A percentile compares a stretch with the other conserved stretches of the same genome.
These are phyloP conservation scores for Leishmania lainsoni DNA, from an alignment of 208 protist species.

Conservation along the genomic window DNA sequence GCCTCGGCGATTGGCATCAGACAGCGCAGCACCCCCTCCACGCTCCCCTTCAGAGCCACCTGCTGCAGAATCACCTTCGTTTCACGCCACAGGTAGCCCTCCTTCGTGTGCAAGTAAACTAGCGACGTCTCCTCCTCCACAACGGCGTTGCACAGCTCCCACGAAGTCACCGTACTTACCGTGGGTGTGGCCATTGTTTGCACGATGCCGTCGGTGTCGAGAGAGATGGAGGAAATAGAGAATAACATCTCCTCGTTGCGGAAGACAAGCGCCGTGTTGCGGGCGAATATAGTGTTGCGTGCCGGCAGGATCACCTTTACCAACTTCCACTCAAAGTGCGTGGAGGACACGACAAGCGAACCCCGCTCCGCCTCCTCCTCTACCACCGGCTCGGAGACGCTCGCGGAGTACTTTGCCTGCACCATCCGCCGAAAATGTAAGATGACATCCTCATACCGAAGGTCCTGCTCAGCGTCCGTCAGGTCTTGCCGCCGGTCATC, in stretches of 20 bases:
- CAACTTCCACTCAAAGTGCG: constrained; percentile 49
- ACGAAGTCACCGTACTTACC: constrained; percentile 10
- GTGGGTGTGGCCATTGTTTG: constrained; percentile 21
- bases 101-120: constrained; percentile 24
- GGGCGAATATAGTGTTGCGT: constrained; percentile 29
- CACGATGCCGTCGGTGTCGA: constrained; percentile 26
- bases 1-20: constrained; percentile 31
- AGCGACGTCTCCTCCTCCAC: constrained; percentile 20
- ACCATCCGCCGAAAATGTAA: constrained; percentile 58
- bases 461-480: constrained; percentile 68
- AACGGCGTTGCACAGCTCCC: constrained; percentile 17
- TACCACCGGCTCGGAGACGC: background rate
- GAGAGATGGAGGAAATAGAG: constrained; percentile 33
- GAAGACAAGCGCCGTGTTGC: constrained; percentile 26
- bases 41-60: constrained; percentile 19
- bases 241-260: constrained; percentile 39
- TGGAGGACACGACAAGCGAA: constrained; percentile 32
- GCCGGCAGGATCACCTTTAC: constrained; percentile 47
- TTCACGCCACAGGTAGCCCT: constrained; percentile 9
- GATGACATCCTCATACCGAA: constrained; percentile 80
- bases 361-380: constrained; percentile 10
- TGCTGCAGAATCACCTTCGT: constrained; percentile 23
- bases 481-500: constrained; percentile 47
- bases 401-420: constrained; percentile 43
- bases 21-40: constrained; percentile 28